Evolutionary conservation across 352 stramenopile genomes (phyloP).

Genomic region (Phytophthora crassamura): DNA sequence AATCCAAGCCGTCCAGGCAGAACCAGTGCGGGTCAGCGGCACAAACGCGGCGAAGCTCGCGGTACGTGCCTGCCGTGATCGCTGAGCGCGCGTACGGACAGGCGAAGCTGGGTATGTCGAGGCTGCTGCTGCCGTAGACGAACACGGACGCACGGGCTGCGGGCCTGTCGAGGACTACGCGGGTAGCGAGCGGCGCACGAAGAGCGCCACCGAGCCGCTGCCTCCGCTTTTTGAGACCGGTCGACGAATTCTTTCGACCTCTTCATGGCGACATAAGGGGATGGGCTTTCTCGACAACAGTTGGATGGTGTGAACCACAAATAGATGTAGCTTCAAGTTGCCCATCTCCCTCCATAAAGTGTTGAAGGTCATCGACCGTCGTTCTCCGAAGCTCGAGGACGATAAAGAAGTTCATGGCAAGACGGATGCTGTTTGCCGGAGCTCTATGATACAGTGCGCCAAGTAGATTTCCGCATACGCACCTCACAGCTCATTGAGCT

Average conservation of each 20-base stretch:
- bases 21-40: slow-evolving; percentile 32
- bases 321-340: slow-evolving; percentile 18
- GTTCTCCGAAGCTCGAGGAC: too few species aligned
- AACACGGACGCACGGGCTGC: not conserved
- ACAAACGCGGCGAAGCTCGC: slow-evolving; percentile 32
- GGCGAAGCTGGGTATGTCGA: slow-evolving; percentile 9
- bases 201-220: not conserved
- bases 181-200: not conserved
- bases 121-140: not conserved
- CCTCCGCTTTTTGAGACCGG: not conserved
- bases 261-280: slow-evolving; percentile 27
- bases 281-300: slow-evolving; percentile 33
- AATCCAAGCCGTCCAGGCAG: slow-evolving; percentile 33
- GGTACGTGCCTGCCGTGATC: slow-evolving; percentile 37
- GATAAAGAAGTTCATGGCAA: too few species aligned
- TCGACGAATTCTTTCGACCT: slow-evolving; percentile 5
- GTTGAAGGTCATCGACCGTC: too few species aligned
- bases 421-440: too few species aligned
- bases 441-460: too few species aligned
- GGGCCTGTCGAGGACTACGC: slow-evolving; percentile 6
- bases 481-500: too few species aligned
- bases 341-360: slow-evolving; percentile 1
- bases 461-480: too few species aligned
- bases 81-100: slow-evolving; percentile 18
- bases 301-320: slow-evolving; percentile 23